Conservation (phyloP, 768 basidiomycete species). For the Serendipita sp. region DNA sequence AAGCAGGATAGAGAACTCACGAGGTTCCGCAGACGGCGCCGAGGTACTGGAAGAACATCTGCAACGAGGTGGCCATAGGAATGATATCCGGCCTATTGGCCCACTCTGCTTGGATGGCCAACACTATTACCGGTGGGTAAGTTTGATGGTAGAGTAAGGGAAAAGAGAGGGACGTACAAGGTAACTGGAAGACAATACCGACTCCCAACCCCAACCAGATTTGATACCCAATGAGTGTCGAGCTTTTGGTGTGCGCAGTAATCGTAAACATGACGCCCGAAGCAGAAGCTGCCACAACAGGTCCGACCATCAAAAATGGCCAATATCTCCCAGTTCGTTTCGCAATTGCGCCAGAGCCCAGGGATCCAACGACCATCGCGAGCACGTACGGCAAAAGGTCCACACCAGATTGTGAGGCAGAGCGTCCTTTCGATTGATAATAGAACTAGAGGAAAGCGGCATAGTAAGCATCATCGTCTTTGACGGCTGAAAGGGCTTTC, state of each 20-base stretch:
- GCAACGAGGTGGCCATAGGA: constrained; percentile 7
- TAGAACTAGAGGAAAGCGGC: constrained; percentile 8
- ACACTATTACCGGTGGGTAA: not conserved
- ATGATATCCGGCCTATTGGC: constrained; percentile 3
- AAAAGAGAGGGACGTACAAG: not conserved
- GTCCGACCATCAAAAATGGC: constrained; percentile 16
- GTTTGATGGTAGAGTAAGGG: not conserved
- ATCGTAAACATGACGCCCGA: constrained; percentile 20
- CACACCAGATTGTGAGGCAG: constrained; percentile 19
- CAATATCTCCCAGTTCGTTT: constrained; percentile 19
- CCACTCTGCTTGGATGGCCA: constrained; percentile 9
- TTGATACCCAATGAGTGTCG: constrained; percentile 20
- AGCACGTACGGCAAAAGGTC: constrained; percentile 21
- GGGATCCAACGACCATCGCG: constrained; percentile 17
- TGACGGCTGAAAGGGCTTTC: too few species aligned
- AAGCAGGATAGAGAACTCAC: not conserved
- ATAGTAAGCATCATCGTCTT: too few species aligned
- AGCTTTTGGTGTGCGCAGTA: constrained; percentile 12
- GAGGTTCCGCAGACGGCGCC: constrained; percentile 6
- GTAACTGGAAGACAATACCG: constrained; percentile 6
- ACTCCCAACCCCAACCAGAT: constrained; percentile 21
- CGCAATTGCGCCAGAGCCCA: constrained; percentile 17
- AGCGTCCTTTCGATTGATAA: constrained; percentile 17
- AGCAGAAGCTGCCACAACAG: constrained; percentile 17
- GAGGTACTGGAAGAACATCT: constrained; percentile 6